Evolutionary conservation across 768 basidiomycete genomes (phyloP).

Genomic region (Lenzites betulinus): DNA sequence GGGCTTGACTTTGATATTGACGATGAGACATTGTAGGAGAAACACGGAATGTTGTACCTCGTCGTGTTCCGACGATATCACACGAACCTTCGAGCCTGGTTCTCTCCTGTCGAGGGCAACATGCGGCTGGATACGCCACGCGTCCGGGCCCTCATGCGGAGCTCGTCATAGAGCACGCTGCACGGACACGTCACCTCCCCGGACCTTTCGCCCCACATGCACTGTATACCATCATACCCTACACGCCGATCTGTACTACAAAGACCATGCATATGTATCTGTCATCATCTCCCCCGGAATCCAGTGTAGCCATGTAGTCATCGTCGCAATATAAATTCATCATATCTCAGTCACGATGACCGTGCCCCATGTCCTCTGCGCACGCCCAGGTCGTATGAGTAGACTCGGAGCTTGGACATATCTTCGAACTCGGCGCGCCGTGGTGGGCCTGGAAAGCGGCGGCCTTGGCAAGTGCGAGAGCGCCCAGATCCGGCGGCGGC

Average conservation of each 20-base stretch:
- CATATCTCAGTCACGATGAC: not conserved
- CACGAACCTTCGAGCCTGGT: constrained; percentile 22
- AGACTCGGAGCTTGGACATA: not conserved
- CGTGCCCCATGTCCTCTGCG: not conserved
- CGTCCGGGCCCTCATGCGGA: constrained; percentile 23
- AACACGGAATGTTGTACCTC: constrained; percentile 13
- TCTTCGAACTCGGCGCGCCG: not conserved
- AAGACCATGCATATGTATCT: not conserved
- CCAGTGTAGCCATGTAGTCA: not conserved
- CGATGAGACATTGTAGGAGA: not conserved
- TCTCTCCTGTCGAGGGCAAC: constrained; percentile 33
- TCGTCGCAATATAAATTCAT: not conserved
- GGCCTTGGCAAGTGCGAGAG: too few relatives aligned
- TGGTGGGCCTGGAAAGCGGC: not conserved
- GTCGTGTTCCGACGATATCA: constrained; percentile 26
- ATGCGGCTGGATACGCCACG: constrained; percentile 33
- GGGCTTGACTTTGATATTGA: not conserved
- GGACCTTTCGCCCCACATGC: not conserved
- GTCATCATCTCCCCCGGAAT: not conserved
- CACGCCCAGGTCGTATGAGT: not conserved
- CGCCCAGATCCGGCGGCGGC: not conserved
- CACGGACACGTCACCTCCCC: not conserved
- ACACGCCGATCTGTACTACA: not conserved
- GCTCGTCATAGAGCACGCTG: constrained; percentile 12
- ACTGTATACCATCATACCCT: constrained; percentile 5